These are phyloP conservation scores for Suhomyces sp. DNA, from an alignment of 805 yeast species.

Conservation along the genomic window DNA sequence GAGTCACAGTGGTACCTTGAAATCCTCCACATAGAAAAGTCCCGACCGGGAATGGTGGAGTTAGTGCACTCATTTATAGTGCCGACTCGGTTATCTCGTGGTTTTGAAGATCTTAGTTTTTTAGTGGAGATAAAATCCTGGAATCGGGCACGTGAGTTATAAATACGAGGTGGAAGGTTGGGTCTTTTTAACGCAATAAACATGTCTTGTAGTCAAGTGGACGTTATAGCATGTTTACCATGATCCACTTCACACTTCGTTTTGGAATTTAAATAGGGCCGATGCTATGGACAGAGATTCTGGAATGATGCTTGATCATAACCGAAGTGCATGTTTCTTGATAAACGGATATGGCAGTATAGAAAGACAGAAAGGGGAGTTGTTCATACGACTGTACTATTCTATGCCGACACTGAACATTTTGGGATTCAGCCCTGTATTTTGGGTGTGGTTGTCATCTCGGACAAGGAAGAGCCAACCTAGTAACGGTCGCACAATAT, in stretches of 20 bases:
- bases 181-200: not conserved
- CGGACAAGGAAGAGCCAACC: not conserved
- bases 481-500: not conserved
- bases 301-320: too few species aligned
- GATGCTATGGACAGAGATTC: too few species aligned
- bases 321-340: too few species aligned
- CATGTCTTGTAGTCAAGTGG: not conserved
- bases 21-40: slow-evolving; percentile 60
- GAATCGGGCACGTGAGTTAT: not conserved
- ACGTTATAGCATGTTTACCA: not conserved
- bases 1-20: slow-evolving; percentile 51
- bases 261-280: too few species aligned
- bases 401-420: too few species aligned
- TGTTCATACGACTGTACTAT: too few species aligned
- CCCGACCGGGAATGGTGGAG: slow-evolving; percentile 29
- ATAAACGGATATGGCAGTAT: too few species aligned
- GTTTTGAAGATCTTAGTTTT: not conserved
- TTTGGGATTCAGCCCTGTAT: too few species aligned
- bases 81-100: not conserved
- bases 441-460: not conserved
- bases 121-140: not conserved
- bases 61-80: slow-evolving; percentile 8
- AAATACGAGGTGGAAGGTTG: not conserved
- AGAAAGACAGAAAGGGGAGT: too few species aligned
- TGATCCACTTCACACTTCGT: too few species aligned